Base-by-base conservation (phyloP, 2,329 filamentous ascomycete genomes). In the Paecilomyces sp. region DNA sequence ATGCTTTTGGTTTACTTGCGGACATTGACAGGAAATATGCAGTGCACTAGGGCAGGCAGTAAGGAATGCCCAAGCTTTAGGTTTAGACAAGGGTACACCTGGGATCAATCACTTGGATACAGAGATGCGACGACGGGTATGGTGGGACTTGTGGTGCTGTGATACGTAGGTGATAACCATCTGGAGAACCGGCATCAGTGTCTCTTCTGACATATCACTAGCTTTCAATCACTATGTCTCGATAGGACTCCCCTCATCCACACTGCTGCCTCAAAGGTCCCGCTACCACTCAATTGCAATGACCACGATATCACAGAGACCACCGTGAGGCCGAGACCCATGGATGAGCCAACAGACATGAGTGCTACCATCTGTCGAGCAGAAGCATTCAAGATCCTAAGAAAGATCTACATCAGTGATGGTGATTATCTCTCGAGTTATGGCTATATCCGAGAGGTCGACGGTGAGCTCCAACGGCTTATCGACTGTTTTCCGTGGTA, bases 141-240 rank as follows among this genome's bases (percentile, higher is more conserved):
- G 67, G 66, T 69, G 67, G 67, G 66, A 66, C 22, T 61, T 69
- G 11, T 62, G 64, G 53, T 62, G 63, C 36, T 62, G 63, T 53
- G 67, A 69, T 58, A 63, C 61, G 67, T 68, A 64, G 25, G 65
- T 61, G 7, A 47, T 47, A 5, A 18, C 9, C 18, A 18, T 9
- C 9, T 8, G 15, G n/a, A 8, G 9, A 47, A 18, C 8, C 5
- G 15, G 41, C 41, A 51, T n/a, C 18, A 41, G 7, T 57, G 18
- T 50, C 13, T 33, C 52, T 61, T 7, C 36, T 30, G 15, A 59
- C 9, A 22, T 34, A 30, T n/a, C 13, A 36, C 41, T 33, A 68
- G 65, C 15, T 70, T 65, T 55, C 68, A 70, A 60, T 66, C 67
- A 5, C 66, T 69, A 55, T 70, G 67, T 52, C 60, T 70, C 12